Percentiles rank a stretch among this genome's conserved stretches.
phyloP scores from a whole-genome alignment of 345 rosid genomes.

The Capsella bursapastoris region DNA sequence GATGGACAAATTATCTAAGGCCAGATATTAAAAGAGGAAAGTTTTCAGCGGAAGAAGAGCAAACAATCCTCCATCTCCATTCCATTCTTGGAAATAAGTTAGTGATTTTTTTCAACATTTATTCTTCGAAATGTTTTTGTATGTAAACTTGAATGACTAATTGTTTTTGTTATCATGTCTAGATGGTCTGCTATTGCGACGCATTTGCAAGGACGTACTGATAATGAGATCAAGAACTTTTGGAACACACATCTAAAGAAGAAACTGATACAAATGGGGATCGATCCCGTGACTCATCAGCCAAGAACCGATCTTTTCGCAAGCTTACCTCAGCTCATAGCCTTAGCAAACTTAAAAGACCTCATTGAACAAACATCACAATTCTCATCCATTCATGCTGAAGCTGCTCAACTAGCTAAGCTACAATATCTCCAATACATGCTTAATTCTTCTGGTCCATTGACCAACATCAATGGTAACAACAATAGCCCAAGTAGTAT shows the following conservation, averaged over 20 bases:
- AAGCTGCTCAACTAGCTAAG: slow-evolving; percentile 47
- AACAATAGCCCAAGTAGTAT: slow-evolving; percentile 38
- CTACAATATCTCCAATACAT: slow-evolving; percentile 44
- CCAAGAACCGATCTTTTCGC: slow-evolving; percentile 61
- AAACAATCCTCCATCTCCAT: slow-evolving; percentile 77
- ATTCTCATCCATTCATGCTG: slow-evolving; percentile 42
- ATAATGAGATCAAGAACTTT: slow-evolving; percentile 80
- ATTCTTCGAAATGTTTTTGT: neutral
- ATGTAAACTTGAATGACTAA: neutral
- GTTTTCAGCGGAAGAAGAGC: slow-evolving; percentile 79
- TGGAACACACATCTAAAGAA: slow-evolving; percentile 89
- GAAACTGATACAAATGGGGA: slow-evolving; percentile 78
- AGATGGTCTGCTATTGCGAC: slow-evolving; percentile 90
- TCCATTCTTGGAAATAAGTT: slow-evolving; percentile 83
- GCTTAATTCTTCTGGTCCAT: slow-evolving; percentile 35
- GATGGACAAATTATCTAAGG: slow-evolving; percentile 84
- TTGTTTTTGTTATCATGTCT: neutral
- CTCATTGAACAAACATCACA: slow-evolving; percentile 45
- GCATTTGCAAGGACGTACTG: slow-evolving; percentile 72
- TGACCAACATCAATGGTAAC: slow-evolving; percentile 18
- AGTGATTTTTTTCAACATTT: slow-evolving; percentile 34
- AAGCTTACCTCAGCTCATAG: slow-evolving; percentile 50
- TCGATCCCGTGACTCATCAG: slow-evolving; percentile 79
- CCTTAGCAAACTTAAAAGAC: slow-evolving; percentile 45
- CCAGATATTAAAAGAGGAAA: slow-evolving; percentile 87